A percentile compares a stretch with the other conserved stretches of the same genome.
Evolutionary conservation across 371 early-diverging fungal species (phyloP).

Genomic region (Zychaea mexicana): DNA sequence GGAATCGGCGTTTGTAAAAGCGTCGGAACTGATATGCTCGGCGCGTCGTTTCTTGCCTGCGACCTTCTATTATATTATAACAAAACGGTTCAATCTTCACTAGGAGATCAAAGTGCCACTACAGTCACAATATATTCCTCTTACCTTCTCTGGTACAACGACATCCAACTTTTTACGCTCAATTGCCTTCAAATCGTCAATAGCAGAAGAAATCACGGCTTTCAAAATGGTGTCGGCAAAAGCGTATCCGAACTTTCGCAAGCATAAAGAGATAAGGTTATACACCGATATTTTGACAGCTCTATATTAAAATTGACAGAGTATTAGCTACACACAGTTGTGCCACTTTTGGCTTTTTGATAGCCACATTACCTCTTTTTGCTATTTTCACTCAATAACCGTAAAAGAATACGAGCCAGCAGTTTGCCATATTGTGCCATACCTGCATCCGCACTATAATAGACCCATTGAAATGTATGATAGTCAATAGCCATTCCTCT

Average conservation of each 20-base stretch:
- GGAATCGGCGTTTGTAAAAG: not conserved
- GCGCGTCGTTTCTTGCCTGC: slow-evolving; percentile 9
- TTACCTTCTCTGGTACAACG: not conserved
- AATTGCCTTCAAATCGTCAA: not conserved
- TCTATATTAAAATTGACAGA: slow-evolving; percentile 11
- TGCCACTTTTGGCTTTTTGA: not conserved
- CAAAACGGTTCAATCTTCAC: too few species aligned
- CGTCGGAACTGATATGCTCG: not conserved
- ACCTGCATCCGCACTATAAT: slow-evolving; percentile 36
- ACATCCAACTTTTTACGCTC: slow-evolving; percentile 3
- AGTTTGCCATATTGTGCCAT: slow-evolving; percentile 39
- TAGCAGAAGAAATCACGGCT: slow-evolving; percentile 21
- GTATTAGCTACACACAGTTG: not conserved
- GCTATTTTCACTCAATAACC: slow-evolving; percentile 44
- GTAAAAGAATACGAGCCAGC: slow-evolving; percentile 40
- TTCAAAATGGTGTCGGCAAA: slow-evolving; percentile 43
- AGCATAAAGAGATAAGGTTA: slow-evolving; percentile 37
- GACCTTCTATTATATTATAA: not conserved
- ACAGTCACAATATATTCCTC: not conserved
- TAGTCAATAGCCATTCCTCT: not conserved
- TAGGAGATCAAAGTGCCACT: too few species aligned
- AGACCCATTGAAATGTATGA: not conserved
- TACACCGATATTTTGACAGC: slow-evolving; percentile 40
- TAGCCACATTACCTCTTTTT: slow-evolving; percentile 27
- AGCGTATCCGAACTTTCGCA: slow-evolving; percentile 46